These are phyloP conservation scores for Prunus persica DNA, from an alignment of 306 rosid genomes.

Conservation along the genomic window Prunus_persica_NCBIv2 NC_034015.1:2138001-2138500, in stretches of 20 bases:
- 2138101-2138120: background rate
- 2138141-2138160: background rate
- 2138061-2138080: background rate
- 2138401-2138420: slow-evolving; percentile 3
- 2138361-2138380: slow-evolving; percentile 95
- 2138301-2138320: slow-evolving; percentile 61
- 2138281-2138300: background rate
- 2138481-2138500: slow-evolving; percentile 1
- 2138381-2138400: slow-evolving; percentile 66
- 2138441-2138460: background rate
- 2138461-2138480: background rate
- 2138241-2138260: background rate
- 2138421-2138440: background rate
- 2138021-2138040: too few species aligned
- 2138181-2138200: background rate
- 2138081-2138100: background rate
- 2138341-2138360: slow-evolving; percentile 90
- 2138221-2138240: background rate
- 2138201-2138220: background rate
- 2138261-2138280: background rate
- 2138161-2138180: too few species aligned
- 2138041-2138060: background rate
- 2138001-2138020: too few species aligned
- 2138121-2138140: background rate
- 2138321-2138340: slow-evolving; percentile 81